These are phyloP conservation scores for Silene conica DNA, from an alignment of 148 eudicot species.

Conservation along the genomic window DNA sequence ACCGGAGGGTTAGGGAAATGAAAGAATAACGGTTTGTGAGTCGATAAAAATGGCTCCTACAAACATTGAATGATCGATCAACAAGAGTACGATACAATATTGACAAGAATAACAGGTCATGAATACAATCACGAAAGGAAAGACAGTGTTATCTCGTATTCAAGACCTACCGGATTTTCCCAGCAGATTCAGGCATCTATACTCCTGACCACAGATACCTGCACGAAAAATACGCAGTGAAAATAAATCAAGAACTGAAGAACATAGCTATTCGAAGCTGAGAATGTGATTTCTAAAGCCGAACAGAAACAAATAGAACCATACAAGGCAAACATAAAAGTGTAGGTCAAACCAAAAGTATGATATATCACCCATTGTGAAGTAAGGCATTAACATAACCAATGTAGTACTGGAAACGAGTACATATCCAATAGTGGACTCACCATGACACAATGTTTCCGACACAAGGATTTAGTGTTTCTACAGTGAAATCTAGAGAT, in stretches of 20 bases:
- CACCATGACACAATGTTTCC: neutral
- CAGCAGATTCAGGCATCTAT: neutral
- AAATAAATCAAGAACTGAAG: neutral
- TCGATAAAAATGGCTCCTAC: neutral
- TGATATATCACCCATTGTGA: too few relatives aligned
- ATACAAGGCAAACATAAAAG: neutral
- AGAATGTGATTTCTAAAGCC: too few relatives aligned
- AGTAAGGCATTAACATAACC: neutral
- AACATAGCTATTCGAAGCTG: neutral
- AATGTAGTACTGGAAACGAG: neutral
- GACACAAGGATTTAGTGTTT: neutral
- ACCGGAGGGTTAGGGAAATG: neutral
- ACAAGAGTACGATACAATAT: neutral
- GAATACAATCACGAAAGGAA: neutral
- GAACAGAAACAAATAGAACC: neutral
- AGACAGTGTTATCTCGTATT: slow-evolving; percentile 1
- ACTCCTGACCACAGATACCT: slow-evolving; percentile 24
- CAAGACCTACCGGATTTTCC: neutral
- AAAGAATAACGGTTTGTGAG: neutral
- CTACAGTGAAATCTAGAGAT: too few relatives aligned
- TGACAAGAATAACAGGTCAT: neutral
- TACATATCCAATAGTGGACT: neutral
- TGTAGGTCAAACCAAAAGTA: neutral
- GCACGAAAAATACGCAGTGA: neutral
- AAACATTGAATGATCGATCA: neutral